Evolutionary conservation across 2,329 filamentous ascomycete genomes (phyloP).

Genomic region (Lasiodiplodia sp.): DNA sequence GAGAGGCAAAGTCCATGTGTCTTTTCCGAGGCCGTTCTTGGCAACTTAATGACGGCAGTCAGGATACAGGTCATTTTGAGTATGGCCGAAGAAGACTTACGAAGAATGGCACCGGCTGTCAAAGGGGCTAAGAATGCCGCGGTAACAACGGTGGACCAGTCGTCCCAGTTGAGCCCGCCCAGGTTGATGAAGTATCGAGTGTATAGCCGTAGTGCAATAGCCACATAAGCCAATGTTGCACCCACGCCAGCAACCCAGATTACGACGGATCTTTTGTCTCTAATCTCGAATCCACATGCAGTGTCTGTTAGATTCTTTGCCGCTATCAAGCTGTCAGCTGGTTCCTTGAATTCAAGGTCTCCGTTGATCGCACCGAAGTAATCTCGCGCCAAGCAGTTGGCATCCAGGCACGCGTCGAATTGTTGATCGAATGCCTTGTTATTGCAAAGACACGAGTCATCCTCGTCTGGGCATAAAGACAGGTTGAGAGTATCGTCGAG

Average conservation of each 20-base stretch:
- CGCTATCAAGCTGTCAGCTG: neutral
- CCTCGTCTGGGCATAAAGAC: neutral
- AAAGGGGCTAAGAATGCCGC: slow-evolving; percentile 4
- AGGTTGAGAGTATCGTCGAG: neutral
- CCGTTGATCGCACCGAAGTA: neutral
- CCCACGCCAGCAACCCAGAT: slow-evolving; percentile 9
- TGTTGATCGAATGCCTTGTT: neutral
- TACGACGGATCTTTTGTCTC: neutral
- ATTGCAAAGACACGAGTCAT: neutral
- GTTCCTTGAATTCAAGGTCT: neutral
- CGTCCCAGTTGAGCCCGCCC: neutral
- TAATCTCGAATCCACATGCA: neutral
- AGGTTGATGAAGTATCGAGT: slow-evolving; percentile 6
- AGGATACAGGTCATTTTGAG: neutral
- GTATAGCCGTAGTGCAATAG: slow-evolving; percentile 8
- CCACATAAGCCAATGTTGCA: neutral
- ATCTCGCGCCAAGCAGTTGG: neutral
- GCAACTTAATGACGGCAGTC: neutral
- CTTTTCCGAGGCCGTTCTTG: slow-evolving; percentile 6
- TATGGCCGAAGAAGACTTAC: neutral
- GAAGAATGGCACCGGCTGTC: neutral
- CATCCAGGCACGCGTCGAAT: neutral
- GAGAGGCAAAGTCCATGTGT: slow-evolving; percentile 5
- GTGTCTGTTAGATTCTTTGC: neutral
- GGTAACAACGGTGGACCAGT: neutral